A percentile compares a stretch with the other conserved stretches of the same genome.
Conservation (phyloP, 2,329 filamentous ascomycete genomes). For the Colletotrichum musae region DNA sequence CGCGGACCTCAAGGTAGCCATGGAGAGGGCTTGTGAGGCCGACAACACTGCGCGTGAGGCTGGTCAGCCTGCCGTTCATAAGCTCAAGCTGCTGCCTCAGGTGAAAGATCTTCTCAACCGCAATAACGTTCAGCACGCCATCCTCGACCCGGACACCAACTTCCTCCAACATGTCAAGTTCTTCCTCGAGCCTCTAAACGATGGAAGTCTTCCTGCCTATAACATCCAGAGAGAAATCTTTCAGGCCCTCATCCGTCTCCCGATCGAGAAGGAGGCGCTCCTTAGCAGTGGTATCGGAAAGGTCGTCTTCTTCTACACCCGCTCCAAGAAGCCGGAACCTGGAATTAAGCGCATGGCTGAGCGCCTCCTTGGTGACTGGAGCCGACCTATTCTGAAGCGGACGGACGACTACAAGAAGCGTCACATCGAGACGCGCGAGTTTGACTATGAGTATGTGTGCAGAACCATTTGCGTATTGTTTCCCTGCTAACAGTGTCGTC, state of each 20-base stretch:
- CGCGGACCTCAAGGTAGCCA: slow-evolving; percentile 86
- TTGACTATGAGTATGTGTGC: slow-evolving; percentile 71
- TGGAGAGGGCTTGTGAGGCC: slow-evolving; percentile 90
- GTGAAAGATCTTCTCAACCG: slow-evolving; percentile 91
- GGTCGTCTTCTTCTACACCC: slow-evolving; percentile 96
- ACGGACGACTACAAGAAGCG: slow-evolving; percentile 96
- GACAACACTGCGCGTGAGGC: slow-evolving; percentile 87
- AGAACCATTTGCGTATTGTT: too few species aligned
- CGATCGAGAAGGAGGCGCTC: slow-evolving; percentile 91
- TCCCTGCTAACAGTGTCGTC: slow-evolving; percentile 37
- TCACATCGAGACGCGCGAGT: slow-evolving; percentile 74
- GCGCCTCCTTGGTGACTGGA: slow-evolving; percentile 95
- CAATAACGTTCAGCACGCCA: slow-evolving; percentile 85
- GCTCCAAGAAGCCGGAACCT: slow-evolving; percentile 89
- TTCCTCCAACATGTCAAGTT: slow-evolving; percentile 95
- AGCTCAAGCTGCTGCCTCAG: slow-evolving; percentile 93
- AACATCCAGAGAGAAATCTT: slow-evolving; percentile 98
- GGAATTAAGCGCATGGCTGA: slow-evolving; percentile 95
- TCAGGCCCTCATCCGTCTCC: slow-evolving; percentile 81
- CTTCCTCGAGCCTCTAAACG: slow-evolving; percentile 95
- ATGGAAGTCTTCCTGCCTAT: slow-evolving; percentile 94
- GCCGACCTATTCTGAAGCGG: slow-evolving; percentile 90
- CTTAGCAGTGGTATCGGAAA: slow-evolving; percentile 95
- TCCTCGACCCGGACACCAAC: slow-evolving; percentile 95
- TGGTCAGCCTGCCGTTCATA: slow-evolving; percentile 88